Evolutionary conservation across 805 yeast species (phyloP).

Genomic region (Kodamaea laetipori): DNA sequence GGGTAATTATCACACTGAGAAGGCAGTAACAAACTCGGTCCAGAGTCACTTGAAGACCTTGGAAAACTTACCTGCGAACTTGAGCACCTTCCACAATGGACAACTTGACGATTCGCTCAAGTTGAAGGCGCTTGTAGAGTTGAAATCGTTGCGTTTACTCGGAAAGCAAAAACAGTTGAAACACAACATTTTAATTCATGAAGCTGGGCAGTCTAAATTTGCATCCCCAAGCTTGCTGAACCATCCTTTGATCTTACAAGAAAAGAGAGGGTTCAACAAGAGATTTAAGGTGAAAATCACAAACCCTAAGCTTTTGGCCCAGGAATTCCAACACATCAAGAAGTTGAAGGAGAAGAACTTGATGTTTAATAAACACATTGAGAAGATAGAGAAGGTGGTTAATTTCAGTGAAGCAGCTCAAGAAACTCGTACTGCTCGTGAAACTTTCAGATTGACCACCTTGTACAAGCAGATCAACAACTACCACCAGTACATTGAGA

Average conservation of each 20-base stretch:
- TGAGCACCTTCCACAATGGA: conserved; percentile 56
- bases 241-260: conserved; percentile 60
- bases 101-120: conserved; percentile 48
- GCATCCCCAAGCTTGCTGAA: conserved; percentile 51
- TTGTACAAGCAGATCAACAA: conserved; percentile 41
- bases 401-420: conserved; percentile 29
- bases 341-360: conserved; percentile 47
- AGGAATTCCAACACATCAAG: conserved; percentile 73
- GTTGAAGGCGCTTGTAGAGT: conserved; percentile 66
- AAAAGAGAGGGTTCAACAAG: conserved; percentile 67
- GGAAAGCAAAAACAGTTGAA: conserved; percentile 72
- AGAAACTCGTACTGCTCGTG: conserved; percentile 23
- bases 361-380: conserved; percentile 28
- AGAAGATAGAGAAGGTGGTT: conserved; percentile 25
- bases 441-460: conserved; percentile 26
- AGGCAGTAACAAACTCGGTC: conserved; percentile 53
- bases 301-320: conserved; percentile 74
- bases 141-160: conserved; percentile 65
- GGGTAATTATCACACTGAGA: conserved; percentile 56
- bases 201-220: conserved; percentile 59
- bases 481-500: conserved; percentile 61
- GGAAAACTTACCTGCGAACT: conserved; percentile 66
- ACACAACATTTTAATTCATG: conserved; percentile 55
- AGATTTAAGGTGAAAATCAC: conserved; percentile 70
- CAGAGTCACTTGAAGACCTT: conserved; percentile 59